Conservation (phyloP, 2,329 filamentous ascomycete species). For the Dichotomopilus funicola region DNA sequence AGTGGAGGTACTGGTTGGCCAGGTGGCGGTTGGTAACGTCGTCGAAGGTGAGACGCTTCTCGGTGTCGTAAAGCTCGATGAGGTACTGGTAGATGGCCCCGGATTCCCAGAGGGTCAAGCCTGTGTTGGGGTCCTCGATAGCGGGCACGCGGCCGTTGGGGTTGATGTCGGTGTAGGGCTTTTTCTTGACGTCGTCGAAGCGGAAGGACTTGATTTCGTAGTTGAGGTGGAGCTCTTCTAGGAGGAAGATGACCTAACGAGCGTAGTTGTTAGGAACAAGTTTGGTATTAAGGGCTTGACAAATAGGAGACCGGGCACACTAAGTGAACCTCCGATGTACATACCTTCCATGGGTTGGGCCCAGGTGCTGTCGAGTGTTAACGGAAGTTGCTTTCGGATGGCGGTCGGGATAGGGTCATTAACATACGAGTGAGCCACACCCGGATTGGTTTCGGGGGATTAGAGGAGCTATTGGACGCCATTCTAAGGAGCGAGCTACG, state of each 20-base stretch:
- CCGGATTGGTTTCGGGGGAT: constrained; percentile 10
- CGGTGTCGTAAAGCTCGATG: constrained; percentile 38
- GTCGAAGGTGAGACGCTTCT: constrained; percentile 34
- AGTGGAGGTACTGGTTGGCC: constrained; percentile 37
- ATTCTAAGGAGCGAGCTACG: no score
- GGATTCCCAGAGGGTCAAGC: constrained; percentile 42
- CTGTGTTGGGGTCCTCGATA: constrained; percentile 35
- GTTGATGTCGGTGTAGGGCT: constrained; percentile 27
- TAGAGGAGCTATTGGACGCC: no score
- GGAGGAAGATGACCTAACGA: constrained; percentile 21
- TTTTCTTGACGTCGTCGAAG: constrained; percentile 28
- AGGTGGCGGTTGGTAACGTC: constrained; percentile 29
- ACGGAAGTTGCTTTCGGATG: background rate
- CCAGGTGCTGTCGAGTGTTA: constrained; percentile 4
- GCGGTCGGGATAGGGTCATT: no score
- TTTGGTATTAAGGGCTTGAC: no score
- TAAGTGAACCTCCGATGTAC: constrained; percentile 7
- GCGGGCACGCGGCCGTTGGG: constrained; percentile 32
- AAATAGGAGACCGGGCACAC: no score
- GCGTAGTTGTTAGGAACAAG: no score
- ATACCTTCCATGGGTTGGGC: constrained; percentile 15
- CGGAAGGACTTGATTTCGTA: constrained; percentile 22
- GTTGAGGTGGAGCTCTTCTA: constrained; percentile 28
- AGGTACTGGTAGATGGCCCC: constrained; percentile 45
- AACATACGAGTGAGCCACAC: constrained; percentile 11